These are phyloP conservation scores for Zasmidium citrigriseum DNA, from an alignment of 2,329 filamentous ascomycete species.

Conservation along the genomic window DNA sequence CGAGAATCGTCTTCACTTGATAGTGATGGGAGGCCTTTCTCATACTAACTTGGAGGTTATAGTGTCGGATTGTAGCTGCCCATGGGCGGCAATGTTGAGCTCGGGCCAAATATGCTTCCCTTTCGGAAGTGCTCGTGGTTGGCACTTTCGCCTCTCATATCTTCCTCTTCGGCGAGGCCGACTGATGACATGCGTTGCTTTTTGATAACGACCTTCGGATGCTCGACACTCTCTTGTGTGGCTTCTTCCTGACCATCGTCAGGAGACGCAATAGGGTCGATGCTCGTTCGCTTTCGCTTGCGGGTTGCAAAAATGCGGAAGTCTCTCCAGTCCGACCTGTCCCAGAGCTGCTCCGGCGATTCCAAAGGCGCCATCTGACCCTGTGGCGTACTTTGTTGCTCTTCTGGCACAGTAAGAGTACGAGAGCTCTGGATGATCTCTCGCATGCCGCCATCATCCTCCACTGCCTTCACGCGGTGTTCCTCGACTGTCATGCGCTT, in stretches of 20 bases:
- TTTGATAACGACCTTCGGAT: not conserved
- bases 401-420: constrained; percentile 45
- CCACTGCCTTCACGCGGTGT: constrained; percentile 56
- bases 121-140: not conserved
- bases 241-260: not conserved
- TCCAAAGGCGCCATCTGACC: constrained; percentile 45
- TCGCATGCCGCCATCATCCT: constrained; percentile 60
- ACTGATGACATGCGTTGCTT: not conserved
- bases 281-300: constrained; percentile 7
- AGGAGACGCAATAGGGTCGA: not conserved
- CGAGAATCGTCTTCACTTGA: no score
- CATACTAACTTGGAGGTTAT: no score
- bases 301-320: not conserved
- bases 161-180: not conserved
- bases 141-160: not conserved
- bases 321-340: constrained; percentile 31
- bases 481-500: constrained; percentile 70
- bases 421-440: constrained; percentile 60
- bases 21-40: no score
- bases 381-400: constrained; percentile 31
- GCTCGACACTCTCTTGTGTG: not conserved
- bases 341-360: constrained; percentile 48
- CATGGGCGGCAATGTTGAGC: not conserved
- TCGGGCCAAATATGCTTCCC: not conserved
- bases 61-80: no score